phyloP scores from a whole-genome alignment of 1,284 basidiomycete genomes.

The Marasmius fiardii region DNA sequence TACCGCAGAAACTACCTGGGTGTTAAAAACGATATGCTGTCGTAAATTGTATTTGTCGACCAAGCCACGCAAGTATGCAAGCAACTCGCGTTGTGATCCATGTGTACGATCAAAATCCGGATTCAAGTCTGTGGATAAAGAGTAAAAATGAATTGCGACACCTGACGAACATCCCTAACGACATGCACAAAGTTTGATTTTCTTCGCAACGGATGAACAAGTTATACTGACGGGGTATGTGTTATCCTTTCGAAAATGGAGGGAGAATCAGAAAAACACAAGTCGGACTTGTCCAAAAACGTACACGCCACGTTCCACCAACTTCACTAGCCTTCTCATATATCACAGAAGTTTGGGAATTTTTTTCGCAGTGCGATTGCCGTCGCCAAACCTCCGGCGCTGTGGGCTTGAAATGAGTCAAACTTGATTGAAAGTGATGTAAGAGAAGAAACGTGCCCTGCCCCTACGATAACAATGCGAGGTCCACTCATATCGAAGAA shows the following conservation, averaged over 20 bases:
- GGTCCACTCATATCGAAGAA: too few species aligned
- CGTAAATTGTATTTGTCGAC: constrained; percentile 27
- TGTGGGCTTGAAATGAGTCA: constrained; percentile 22
- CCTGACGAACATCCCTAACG: constrained; percentile 32
- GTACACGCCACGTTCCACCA: constrained; percentile 36
- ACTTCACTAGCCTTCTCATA: constrained; percentile 31
- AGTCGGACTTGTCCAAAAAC: constrained; percentile 7
- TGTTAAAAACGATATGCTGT: constrained; percentile 28
- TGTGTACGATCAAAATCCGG: constrained; percentile 30
- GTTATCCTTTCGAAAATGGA: constrained; percentile 22
- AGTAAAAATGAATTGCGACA: constrained; percentile 31
- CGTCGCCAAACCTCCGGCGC: constrained; percentile 24
- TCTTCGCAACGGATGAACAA: background rate
- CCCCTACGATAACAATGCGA: constrained; percentile 31
- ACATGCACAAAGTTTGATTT: constrained; percentile 19
- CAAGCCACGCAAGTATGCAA: constrained; percentile 31
- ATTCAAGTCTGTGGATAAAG: constrained; percentile 34
- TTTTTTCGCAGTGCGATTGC: constrained; percentile 30
- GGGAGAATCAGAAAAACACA: background rate
- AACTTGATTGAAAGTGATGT: constrained; percentile 26
- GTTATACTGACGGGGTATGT: constrained; percentile 26
- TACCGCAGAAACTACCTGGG: constrained; percentile 31
- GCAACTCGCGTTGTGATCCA: constrained; percentile 28
- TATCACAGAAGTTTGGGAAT: constrained; percentile 29
- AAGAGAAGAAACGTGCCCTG: constrained; percentile 30